Base-by-base conservation (phyloP, 2,329 filamentous ascomycete species). In the Ilyonectria robusta region DNA sequence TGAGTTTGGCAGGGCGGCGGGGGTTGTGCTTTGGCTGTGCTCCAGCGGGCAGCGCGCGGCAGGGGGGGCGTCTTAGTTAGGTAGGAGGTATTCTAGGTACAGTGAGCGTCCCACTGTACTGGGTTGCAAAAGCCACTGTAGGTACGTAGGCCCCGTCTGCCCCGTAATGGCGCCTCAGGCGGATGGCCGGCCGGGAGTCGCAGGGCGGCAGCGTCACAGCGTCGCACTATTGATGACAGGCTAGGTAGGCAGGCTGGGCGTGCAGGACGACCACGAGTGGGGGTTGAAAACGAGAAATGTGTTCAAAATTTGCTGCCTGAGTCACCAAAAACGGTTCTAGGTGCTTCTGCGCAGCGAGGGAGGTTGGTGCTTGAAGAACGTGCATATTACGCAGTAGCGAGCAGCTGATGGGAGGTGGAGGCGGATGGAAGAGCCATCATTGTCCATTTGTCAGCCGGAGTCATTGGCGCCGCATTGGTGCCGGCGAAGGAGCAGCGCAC, bases 291-390 rank as follows among this genome's bases (percentile, higher is more conserved):
- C 53, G 35, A 57, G 57, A 65, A 67, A 69, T 33, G 29, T 23
- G 19, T 17, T 9, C 48, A 42, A 37, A 50, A 58, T 48, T 79
- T 77, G 77, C 72, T 80, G 79, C 79, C 79, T 81, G 77, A 80
- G 78, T 79, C 77, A 78, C 69, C 75, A 74, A 76, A 62, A 70
- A 59, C 59, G 57, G 59, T 77, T 78, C 77, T 78, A 76, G 77
- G 69, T 69, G 70, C 53, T 78, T 76, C 73, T 71, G 62, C 59
- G 31, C 53, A 50, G 37, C 31, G 31, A 33, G 59, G 21, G 19
- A 62, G 56, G 67, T 55, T 65, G 50, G 56, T 57, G 54, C 40
- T 55, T n/a, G 40, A 8, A 42, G 15, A n/a, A 17, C 15, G n/a
- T 42, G 40, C 40, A 40, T 13, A 40, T 13, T 13, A 17, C 13